Evolutionary conservation across 2,329 filamentous ascomycete genomes (phyloP).

Genomic region (Botrytis galanthina): DNA sequence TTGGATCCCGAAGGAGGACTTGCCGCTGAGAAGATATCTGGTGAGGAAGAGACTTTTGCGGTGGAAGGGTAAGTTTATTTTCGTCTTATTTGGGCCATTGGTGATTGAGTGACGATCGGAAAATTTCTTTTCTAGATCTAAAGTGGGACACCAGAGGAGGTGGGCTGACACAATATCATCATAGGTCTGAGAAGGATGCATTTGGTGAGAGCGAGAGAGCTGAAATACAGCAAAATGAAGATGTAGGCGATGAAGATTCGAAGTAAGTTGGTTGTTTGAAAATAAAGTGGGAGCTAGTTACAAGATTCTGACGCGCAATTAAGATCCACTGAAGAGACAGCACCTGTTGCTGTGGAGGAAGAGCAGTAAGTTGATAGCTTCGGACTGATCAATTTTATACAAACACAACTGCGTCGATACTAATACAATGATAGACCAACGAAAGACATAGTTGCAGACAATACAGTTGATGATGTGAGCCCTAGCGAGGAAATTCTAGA

Average conservation of each 20-base stretch:
- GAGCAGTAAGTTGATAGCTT: not conserved
- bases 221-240: not conserved
- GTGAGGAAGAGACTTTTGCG: constrained; percentile 6
- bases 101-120: not conserved
- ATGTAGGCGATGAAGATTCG: not conserved
- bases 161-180: not conserved
- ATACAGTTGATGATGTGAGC: not conserved
- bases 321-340: not conserved
- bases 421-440: not conserved
- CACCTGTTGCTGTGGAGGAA: not conserved
- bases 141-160: rapidly evolving
- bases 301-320: not conserved
- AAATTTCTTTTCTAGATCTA: not conserved
- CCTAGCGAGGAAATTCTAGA: not conserved
- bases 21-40: not conserved
- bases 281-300: not conserved
- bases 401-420: rapidly evolving
- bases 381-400: not conserved
- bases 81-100: not conserved
- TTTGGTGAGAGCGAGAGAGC: not conserved
- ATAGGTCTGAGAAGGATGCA: not conserved
- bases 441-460: not conserved
- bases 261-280: not conserved
- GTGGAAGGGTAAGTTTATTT: not conserved
- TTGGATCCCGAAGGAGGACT: not conserved